Percentiles rank a stretch among this genome's conserved stretches.
These are phyloP conservation scores for Cladophialophora carrionii DNA, from an alignment of 2,329 filamentous ascomycete genomes.

Conservation along the genomic window DNA sequence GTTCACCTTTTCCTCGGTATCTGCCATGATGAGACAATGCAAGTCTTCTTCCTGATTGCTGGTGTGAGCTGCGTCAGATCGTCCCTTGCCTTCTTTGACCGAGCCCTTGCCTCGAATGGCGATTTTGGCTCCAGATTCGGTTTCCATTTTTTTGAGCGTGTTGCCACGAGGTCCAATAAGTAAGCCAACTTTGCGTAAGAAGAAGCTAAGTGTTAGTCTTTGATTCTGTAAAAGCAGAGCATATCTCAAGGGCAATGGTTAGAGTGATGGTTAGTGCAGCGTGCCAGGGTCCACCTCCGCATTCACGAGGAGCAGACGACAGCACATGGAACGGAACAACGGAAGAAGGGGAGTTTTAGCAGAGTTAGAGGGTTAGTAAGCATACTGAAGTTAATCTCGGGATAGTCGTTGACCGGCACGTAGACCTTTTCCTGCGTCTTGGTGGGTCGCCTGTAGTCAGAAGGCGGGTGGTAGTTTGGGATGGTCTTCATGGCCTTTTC, in stretches of 20 bases:
- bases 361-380: conserved; percentile 98
- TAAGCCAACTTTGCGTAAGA: conserved; percentile 91
- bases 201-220: conserved; percentile 88
- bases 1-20: conserved; percentile 99
- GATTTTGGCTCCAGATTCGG: conserved; percentile 96
- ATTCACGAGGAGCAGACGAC: conserved; percentile 28
- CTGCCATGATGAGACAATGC: conserved; percentile 99
- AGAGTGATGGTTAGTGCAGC: conserved; percentile 44
- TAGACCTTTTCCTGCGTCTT: conserved; percentile 99
- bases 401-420: conserved; percentile 99
- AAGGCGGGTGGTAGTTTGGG: conserved; percentile 97
- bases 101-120: conserved; percentile 99
- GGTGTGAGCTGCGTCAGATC: conserved; percentile 96
- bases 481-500: conserved; percentile 99
- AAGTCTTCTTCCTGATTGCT: conserved; percentile 99
- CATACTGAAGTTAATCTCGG: conserved; percentile 99
- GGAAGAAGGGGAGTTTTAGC: conserved; percentile 59
- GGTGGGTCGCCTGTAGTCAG: conserved; percentile 96
- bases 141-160: conserved; percentile 99
- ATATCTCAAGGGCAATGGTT: conserved; percentile 37
- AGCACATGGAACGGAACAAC: conserved; percentile 44
- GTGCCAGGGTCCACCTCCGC: conserved; percentile 30
- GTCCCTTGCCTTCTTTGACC: conserved; percentile 98
- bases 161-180: conserved; percentile 99
- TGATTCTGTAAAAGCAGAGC: conserved; percentile 42